Evolutionary conservation across 1,284 basidiomycete species (phyloP).

Genomic region (Pholiota adiposa): DNA sequence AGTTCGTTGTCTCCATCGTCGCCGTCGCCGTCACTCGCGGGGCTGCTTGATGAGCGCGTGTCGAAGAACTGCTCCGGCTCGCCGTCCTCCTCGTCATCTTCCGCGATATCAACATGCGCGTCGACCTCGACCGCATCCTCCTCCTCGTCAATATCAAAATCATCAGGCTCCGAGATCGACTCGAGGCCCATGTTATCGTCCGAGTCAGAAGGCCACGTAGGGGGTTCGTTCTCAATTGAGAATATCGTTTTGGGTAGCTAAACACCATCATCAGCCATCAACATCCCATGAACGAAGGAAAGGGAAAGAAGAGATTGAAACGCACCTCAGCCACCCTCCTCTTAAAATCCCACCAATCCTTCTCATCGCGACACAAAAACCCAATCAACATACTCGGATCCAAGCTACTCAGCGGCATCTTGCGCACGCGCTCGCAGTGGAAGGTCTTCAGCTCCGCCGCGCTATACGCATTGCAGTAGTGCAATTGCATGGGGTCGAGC

Average conservation of each 20-base stretch:
- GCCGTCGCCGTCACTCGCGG: constrained; percentile 33
- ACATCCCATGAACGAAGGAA: too few species aligned
- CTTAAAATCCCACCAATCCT: constrained; percentile 85
- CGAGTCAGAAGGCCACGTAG: constrained; percentile 75
- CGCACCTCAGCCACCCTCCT: constrained; percentile 72
- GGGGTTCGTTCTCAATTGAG: constrained; percentile 84
- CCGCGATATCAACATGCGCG: constrained; percentile 43
- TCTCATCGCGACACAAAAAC: constrained; percentile 84
- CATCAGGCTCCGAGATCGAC: constrained; percentile 34
- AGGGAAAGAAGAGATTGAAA: too few species aligned
- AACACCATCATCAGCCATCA: constrained; percentile 24
- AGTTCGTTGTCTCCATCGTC: too few species aligned
- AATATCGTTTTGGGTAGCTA: constrained; percentile 80
- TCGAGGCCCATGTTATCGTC: constrained; percentile 80
- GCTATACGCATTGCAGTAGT: constrained; percentile 46
- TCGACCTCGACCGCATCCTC: constrained; percentile 22
- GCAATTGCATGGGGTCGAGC: constrained; percentile 36
- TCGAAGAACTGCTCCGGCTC: constrained; percentile 54
- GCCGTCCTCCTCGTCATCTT: constrained; percentile 44
- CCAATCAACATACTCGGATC: constrained; percentile 98
- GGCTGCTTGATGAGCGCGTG: constrained; percentile 44
- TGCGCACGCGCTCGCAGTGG: constrained; percentile 92
- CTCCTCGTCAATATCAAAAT: constrained; percentile 29
- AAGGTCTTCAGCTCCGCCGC: constrained; percentile 82
- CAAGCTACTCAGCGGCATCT: constrained; percentile 90